Conservation (phyloP, 2,329 filamentous ascomycete species). For the Aotearoamyces nothofagi region DNA sequence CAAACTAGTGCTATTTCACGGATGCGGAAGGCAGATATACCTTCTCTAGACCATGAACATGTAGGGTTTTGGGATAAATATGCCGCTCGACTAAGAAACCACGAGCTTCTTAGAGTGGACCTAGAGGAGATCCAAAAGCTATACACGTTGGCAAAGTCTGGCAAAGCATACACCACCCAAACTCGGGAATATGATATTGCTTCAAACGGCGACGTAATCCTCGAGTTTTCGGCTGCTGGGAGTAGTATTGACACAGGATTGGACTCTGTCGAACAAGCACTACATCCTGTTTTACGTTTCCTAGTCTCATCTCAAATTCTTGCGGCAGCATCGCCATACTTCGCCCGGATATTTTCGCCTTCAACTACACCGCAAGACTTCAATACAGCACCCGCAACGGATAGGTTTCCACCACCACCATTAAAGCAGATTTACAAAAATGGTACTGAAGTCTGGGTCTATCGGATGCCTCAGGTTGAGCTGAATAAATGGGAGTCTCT, state of each 20-base stretch:
- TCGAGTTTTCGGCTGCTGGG: conserved; percentile 35
- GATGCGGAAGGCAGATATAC: conserved; percentile 31
- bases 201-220: conserved; percentile 30
- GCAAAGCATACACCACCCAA: conserved; percentile 23
- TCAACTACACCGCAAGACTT: conserved; percentile 4
- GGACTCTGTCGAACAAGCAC: conserved; percentile 15
- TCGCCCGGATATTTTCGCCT: conserved; percentile 29
- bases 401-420: conserved; percentile 16
- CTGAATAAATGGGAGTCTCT: conserved; percentile 25
- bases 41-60: conserved; percentile 26
- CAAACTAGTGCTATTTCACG: conserved; percentile 26
- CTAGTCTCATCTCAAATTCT: conserved; percentile 35
- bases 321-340: conserved; percentile 34
- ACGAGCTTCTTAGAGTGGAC: conserved; percentile 28
- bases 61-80: conserved; percentile 28
- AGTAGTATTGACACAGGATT: no score
- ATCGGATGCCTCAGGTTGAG: conserved; percentile 37
- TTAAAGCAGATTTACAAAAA: conserved; percentile 25
- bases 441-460: conserved; percentile 28
- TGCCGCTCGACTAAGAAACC: conserved; percentile 31
- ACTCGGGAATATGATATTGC: conserved; percentile 29
- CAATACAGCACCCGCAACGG: conserved; percentile 6
- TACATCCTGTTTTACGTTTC: conserved; percentile 29
- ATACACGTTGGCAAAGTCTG: conserved; percentile 25
- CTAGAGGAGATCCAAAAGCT: conserved; percentile 24